Evolutionary conservation across 352 stramenopile species (phyloP), one percentile per base, ranked within the genome.

Genomic region (Globisporangium cystogenes): DNA sequence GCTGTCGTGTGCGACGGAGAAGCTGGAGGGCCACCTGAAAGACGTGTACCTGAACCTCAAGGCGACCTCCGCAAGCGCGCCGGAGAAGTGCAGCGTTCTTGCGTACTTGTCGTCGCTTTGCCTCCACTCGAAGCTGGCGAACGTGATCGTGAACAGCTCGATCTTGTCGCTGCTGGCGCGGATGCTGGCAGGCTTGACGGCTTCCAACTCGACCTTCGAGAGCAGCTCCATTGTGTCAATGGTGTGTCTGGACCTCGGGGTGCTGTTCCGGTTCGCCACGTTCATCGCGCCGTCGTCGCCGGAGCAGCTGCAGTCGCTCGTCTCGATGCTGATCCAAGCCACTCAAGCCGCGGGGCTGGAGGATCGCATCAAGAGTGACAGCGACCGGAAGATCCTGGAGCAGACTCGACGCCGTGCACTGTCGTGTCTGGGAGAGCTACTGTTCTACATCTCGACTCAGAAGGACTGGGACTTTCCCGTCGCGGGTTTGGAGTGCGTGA

Each of bases 131-230:
- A 76, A 81, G 53, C 57, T 93, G 18, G 79, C 84, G 0, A 88
- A 90, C 46, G 74, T 92, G 42, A 86, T 94, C 50, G 74, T 89
- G 15, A 94, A 94, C 56, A 90, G 77, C 62, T 90, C 82, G 0
- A 74, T 94, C 27, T 52, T 93, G 16, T 67, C 65, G 5, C 59
- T 93, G 33, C 49, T 91, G 24, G 73, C 78, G 37, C 81, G 72
- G 46, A 64, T 89, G 47, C 43, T 90, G 24, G 55, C 66, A 21
- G 53, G 26, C 23, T 4, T 48, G 33, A 31, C 29, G 18, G 37
- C 37, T 23, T 46, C 36, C 35, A 49, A 43, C 3, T 4, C 21
- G 16, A 37, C 42, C 10, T 24, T 18, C 40, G 42, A 35, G 0
- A 39, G 36, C n/a, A 64, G 53, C 33, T 37, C 55, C 1, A 43